Evolutionary conservation across 2,329 filamentous ascomycete species (phyloP), one percentile per base, ranked within the genome.

Genomic region (Lasiodiplodia theobromae): DNA sequence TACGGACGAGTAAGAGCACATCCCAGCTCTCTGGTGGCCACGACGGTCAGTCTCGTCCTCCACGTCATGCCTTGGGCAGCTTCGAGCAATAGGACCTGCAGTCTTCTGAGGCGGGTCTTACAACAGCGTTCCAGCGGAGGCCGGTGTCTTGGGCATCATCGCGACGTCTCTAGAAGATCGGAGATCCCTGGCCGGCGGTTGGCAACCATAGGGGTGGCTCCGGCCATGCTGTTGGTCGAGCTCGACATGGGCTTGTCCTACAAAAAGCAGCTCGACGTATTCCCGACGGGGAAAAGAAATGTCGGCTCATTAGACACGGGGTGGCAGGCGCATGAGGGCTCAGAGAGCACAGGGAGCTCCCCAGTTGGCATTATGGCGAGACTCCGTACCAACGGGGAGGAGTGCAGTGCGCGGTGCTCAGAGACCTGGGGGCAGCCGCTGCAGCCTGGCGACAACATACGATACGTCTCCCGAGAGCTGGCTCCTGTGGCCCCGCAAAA

Each of bases 141-240:
- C 25, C 65, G 23, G 53, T 40, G 56, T 67, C 47, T 67, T 67
- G 65, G 65, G 65, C 65, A 67, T 14, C 65, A 67, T 67, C 65
- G 65, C 54, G 44, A 54, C 53, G 65, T 58, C 58, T 58, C 44
- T 52, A 34, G 65, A 21, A 31, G 65, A 67, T 67, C 65, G 65
- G 54, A 67, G 65, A 67, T 67, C 60, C 60, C 60, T 64, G 60
- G n/a, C 25, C n/a, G 18, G 60, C 7, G 31, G 60, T 64, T 31
- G 44, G 60, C 40, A 12, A 38, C 38, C 23, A 47, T 60, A 37
- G 65, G 65, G 56, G 52, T 49, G 53, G 56, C 54, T 28, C 54
- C 65, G 28, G 65, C 65, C 11, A 18, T n/a, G 49, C 56, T 23
- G 53, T 58, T 67, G 65, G 65, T 60, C 65, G 65, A 67, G 40